phyloP scores from a whole-genome alignment of 805 yeast species.

The Wickerhamomyces chaumierensis region DNA sequence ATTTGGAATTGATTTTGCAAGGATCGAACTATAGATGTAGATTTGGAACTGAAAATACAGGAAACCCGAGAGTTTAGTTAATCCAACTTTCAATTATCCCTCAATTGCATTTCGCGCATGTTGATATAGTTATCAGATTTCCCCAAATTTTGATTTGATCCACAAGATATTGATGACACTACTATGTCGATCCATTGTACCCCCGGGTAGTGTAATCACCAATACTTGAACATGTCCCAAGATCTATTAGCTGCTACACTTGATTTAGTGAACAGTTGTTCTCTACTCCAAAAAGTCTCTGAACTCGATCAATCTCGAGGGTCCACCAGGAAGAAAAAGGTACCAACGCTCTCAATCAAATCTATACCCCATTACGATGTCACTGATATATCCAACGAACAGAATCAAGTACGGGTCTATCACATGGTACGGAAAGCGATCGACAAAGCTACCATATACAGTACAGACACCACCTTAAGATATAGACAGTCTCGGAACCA shows the following conservation, averaged over 20 bases:
- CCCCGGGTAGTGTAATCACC: no score
- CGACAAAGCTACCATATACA: neutral
- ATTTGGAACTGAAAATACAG: no score
- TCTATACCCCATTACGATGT: neutral
- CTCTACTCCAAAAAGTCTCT: neutral
- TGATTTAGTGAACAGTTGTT: neutral
- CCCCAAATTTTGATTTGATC: no score
- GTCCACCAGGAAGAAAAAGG: no score
- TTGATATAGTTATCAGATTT: neutral
- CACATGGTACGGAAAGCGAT: neutral
- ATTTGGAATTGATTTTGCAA: no score
- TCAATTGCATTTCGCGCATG: neutral
- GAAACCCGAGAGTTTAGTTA: no score
- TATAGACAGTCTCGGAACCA: neutral
- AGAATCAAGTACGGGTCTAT: neutral
- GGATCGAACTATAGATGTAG: no score
- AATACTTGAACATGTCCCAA: neutral
- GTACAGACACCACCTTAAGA: neutral
- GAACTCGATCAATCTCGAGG: no score
- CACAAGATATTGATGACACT: no score
- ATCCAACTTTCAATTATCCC: no score
- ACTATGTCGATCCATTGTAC: no score
- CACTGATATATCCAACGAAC: neutral
- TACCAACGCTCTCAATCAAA: no score
- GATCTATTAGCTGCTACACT: neutral